These are phyloP conservation scores for Hirsutella thompsonii DNA, from an alignment of 2,329 filamentous ascomycete genomes.

Conservation along the genomic window DNA sequence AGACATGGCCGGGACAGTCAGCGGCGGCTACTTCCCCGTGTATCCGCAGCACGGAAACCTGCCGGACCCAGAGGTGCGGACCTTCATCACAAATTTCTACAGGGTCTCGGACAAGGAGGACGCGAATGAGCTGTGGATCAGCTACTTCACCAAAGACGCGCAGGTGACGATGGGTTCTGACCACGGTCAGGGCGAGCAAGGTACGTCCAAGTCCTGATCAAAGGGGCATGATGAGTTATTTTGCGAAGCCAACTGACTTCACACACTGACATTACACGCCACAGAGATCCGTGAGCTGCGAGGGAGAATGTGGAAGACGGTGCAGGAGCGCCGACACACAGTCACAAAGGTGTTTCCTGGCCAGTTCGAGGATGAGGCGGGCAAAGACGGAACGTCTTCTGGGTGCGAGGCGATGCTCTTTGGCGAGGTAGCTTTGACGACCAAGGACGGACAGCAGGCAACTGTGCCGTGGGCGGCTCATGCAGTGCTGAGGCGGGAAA, in stretches of 20 bases:
- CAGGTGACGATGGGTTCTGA: conserved; percentile 27
- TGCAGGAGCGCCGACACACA: conserved; percentile 25
- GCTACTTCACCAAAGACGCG: conserved; percentile 28
- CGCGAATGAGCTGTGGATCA: conserved; percentile 29
- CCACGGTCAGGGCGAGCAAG: conserved; percentile 21
- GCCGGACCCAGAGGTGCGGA: conserved; percentile 17
- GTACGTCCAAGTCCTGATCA: conserved; percentile 6
- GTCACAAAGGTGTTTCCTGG: conserved; percentile 29
- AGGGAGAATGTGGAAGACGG: conserved; percentile 28
- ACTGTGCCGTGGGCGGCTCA: conserved; percentile 19
- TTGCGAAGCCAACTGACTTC: too few species aligned
- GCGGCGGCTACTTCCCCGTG: conserved; percentile 16
- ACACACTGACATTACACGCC: too few species aligned
- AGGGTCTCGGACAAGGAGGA: conserved; percentile 26
- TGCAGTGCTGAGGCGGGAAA: conserved; percentile 14
- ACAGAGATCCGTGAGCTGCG: conserved; percentile 28
- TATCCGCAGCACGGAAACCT: conserved; percentile 17
- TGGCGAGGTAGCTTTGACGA: conserved; percentile 15
- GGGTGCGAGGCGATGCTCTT: conserved; percentile 21
- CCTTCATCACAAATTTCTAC: conserved; percentile 31
- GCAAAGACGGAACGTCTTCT: not conserved
- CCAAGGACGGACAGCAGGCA: conserved; percentile 13
- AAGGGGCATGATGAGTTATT: too few species aligned
- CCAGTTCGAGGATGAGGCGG: conserved; percentile 13
- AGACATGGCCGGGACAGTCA: conserved; percentile 7